These are phyloP conservation scores for Zangia roseola DNA, from an alignment of 768 basidiomycete species.

Conservation along the genomic window DNA sequence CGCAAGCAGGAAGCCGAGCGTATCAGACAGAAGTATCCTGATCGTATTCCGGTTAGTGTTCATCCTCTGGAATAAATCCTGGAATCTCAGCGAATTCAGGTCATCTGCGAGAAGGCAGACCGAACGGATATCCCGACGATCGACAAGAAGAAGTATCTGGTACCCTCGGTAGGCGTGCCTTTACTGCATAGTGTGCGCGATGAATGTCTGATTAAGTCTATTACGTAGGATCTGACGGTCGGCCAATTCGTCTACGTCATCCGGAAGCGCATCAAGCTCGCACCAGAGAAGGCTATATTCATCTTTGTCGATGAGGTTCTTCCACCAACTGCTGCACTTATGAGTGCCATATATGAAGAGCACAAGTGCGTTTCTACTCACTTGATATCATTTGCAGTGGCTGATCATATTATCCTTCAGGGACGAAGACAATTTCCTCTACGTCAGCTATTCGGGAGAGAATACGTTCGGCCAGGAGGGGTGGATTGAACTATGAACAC, in stretches of 20 bases:
- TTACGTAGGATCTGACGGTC: slow-evolving; percentile 83
- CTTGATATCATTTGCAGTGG: neutral
- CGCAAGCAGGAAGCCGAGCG: slow-evolving; percentile 99
- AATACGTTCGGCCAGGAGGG: slow-evolving; percentile 76
- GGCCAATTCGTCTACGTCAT: slow-evolving; percentile 99
- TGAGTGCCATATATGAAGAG: slow-evolving; percentile 99
- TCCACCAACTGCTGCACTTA: slow-evolving; percentile 95
- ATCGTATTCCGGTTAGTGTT: slow-evolving; percentile 87
- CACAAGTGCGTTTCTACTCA: slow-evolving; percentile 75
- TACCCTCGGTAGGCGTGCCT: slow-evolving; percentile 75
- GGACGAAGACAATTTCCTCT: slow-evolving; percentile 99
- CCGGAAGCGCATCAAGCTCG: slow-evolving; percentile 99
- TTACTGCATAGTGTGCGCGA: slow-evolving; percentile 6
- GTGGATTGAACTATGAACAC: slow-evolving; percentile 34
- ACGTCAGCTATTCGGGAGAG: slow-evolving; percentile 98
- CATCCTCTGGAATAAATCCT: neutral
- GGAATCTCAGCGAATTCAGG: slow-evolving; percentile 46
- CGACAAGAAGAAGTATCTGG: slow-evolving; percentile 99
- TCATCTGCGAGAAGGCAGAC: slow-evolving; percentile 99
- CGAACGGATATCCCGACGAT: slow-evolving; percentile 98
- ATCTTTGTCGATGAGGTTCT: slow-evolving; percentile 99
- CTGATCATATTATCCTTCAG: slow-evolving; percentile 44
- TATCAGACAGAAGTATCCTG: slow-evolving; percentile 97
- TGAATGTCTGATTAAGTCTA: slow-evolving; percentile 27
- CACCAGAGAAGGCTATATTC: slow-evolving; percentile 99